A percentile compares a stretch with the other conserved stretches of the same genome.
Conservation (phyloP, 805 yeast genomes). For the Spathaspora hagerdaliae region DNA sequence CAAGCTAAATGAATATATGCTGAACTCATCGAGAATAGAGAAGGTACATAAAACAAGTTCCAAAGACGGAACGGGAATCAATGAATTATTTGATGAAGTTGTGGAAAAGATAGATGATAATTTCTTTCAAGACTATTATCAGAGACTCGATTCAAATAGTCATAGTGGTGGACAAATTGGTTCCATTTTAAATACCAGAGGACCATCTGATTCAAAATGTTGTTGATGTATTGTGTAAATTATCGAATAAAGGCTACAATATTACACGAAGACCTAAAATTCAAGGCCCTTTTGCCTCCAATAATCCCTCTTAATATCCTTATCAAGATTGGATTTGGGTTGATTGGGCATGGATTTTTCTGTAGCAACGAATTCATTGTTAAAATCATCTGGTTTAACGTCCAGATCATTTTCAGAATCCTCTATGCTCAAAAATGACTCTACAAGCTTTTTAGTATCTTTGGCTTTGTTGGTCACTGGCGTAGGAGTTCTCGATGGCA, state of each 20-base stretch:
- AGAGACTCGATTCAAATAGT: constrained; percentile 1
- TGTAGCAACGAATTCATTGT: constrained; percentile 4
- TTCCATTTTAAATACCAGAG: constrained; percentile 7
- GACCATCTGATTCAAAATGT: constrained; percentile 5
- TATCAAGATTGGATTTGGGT: constrained; percentile 22
- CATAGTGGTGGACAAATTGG: constrained; percentile 2
- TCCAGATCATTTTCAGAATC: constrained; percentile 8
- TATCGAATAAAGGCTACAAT: background rate
- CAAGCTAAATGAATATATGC: constrained; percentile 10
- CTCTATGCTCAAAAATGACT: constrained; percentile 19
- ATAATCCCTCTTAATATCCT: constrained; percentile 32
- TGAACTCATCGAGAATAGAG: constrained; percentile 16
- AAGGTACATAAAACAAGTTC: constrained; percentile 54
- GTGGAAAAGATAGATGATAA: constrained; percentile 27
- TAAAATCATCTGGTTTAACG: constrained; percentile 10
- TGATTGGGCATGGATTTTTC: constrained; percentile 8
- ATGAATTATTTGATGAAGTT: constrained; percentile 28
- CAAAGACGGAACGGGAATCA: constrained; percentile 62
- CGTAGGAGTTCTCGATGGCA: constrained; percentile 4
- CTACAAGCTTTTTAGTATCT: constrained; percentile 12
- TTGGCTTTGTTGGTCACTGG: constrained; percentile 9
- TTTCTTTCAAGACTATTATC: constrained; percentile 20
- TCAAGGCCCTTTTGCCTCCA: constrained; percentile 43
- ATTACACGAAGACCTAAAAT: constrained; percentile 10
- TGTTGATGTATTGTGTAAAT: constrained; percentile 3